These are phyloP conservation scores for Saccharomycopsis olivae DNA, from an alignment of 805 yeast genomes.

Conservation along the genomic window DNA sequence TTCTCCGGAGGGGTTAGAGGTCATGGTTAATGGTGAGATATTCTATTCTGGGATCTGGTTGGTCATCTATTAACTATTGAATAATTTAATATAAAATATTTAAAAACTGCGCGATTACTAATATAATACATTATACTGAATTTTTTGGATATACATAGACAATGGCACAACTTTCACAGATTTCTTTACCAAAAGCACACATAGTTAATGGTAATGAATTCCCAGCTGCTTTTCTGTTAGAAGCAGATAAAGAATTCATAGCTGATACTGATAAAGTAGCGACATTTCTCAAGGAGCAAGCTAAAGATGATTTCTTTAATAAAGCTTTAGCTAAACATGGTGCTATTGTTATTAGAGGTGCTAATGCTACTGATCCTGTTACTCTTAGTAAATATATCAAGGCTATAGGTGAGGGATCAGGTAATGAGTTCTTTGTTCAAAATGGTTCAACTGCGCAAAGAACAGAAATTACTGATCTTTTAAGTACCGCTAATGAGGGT, in stretches of 20 bases:
- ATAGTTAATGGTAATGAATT: slow-evolving; percentile 20
- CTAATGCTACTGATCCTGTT: slow-evolving; percentile 21
- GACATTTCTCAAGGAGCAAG: slow-evolving; percentile 16
- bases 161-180: background rate
- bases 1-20: too few species aligned
- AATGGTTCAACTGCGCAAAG: slow-evolving; percentile 25
- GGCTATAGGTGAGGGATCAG: slow-evolving; percentile 21
- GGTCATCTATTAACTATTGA: too few species aligned
- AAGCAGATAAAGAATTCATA: background rate
- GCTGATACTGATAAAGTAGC: slow-evolving; percentile 1
- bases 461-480: slow-evolving; percentile 20
- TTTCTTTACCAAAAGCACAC: slow-evolving; percentile 22
- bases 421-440: slow-evolving; percentile 22
- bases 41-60: too few species aligned
- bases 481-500: slow-evolving; percentile 28
- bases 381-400: slow-evolving; percentile 20
- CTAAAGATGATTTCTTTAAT: slow-evolving; percentile 21
- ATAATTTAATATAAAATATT: too few species aligned
- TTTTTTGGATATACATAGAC: too few species aligned
- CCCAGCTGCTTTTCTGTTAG: slow-evolving; percentile 12
- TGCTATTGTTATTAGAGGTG: slow-evolving; percentile 23
- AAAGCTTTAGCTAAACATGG: slow-evolving; percentile 23
- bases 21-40: too few species aligned
- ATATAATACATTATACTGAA: too few species aligned
- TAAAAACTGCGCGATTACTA: too few species aligned